These are phyloP conservation scores for Phoma sp. DNA, from an alignment of 2,329 filamentous ascomycete species.

Conservation along the genomic window DNA sequence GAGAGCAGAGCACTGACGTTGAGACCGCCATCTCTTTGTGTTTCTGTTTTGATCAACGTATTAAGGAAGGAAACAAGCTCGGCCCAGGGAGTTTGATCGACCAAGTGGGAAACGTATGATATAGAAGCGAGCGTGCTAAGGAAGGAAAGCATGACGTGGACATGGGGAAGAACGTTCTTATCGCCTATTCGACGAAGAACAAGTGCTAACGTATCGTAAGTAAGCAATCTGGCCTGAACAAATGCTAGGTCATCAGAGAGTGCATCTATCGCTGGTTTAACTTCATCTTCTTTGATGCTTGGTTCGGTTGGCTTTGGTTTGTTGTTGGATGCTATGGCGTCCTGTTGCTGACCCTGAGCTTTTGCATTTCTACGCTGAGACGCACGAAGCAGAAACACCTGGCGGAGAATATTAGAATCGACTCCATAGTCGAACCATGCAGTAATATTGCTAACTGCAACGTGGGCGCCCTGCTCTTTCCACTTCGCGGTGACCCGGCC, in stretches of 20 bases:
- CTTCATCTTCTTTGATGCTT: not conserved
- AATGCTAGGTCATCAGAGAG: constrained; percentile 33
- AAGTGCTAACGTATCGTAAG: constrained; percentile 53
- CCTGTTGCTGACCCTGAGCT: too few relatives aligned
- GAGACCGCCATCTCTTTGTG: constrained; percentile 40
- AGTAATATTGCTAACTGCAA: constrained; percentile 63
- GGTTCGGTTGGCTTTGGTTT: too few relatives aligned
- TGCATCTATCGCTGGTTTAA: not conserved
- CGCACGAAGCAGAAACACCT: constrained; percentile 24
- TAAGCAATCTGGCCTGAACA: constrained; percentile 48
- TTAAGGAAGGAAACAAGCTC: constrained; percentile 60
- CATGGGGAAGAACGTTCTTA: constrained; percentile 64
- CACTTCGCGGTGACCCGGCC: constrained; percentile 57
- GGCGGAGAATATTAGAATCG: constrained; percentile 50
- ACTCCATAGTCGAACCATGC: constrained; percentile 61
- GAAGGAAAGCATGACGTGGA: constrained; percentile 69
- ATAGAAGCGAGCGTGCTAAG: constrained; percentile 54
- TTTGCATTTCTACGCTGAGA: too few relatives aligned
- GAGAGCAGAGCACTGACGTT: too few relatives aligned
- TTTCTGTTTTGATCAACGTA: constrained; percentile 52
- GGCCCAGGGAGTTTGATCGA: constrained; percentile 60
- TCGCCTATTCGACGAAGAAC: constrained; percentile 62
- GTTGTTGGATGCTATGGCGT: too few relatives aligned
- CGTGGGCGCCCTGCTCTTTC: constrained; percentile 63
- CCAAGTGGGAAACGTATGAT: constrained; percentile 39